Base-by-base conservation (phyloP, 1,284 basidiomycete species). In the Tausonia pullulans region DNA sequence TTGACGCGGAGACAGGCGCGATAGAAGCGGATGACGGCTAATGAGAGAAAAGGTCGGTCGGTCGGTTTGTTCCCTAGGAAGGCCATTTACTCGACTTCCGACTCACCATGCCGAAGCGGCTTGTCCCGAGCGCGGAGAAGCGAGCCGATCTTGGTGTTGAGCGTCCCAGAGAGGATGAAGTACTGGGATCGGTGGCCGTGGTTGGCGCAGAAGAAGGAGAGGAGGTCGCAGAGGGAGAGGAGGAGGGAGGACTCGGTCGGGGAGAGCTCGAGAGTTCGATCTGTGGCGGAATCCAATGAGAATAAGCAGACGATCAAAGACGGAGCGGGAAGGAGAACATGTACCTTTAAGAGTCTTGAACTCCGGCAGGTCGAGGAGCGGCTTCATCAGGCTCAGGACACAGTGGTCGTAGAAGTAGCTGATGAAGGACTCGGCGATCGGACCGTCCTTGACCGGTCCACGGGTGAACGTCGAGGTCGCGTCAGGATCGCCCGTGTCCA, bases 111-210 rank as follows among this genome's bases (percentile, higher is more conserved):
- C 50, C 89, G 84, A 60, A 98, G 80, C 73, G 95, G 89, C 76
- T 98, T 98, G 73, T 97, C 92, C 71, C 84, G 84, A 55, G 85
- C 83, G 68, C 83, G 85, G 59, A 98, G 81, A 54, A 96, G 77
- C n/a, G 85, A 84, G 50, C 87, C 87, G 67, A 94, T 79, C 67
- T 86, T 84, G 54, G 80, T 73, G 54, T 87, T 80, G 67, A 95
- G 82, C 67, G 85, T 83, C 53, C 86, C 85, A 1, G 89, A 86
- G 68, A 96, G 82, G 72, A 97, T 82, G 74, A 86, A 94, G 78
- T 91, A 94, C 76, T 93, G 89, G 70, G 88, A 89, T 63, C 92
- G 86, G 77, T 92, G 91, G 60, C 85, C 83, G 76, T 98, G 95
- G 74, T 94, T 88, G 61, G 83, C 78, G 63, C 90, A 82, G 77